Evolutionary conservation across 2,329 filamentous ascomycete genomes (phyloP).

Genomic region (Venturia asperata): DNA sequence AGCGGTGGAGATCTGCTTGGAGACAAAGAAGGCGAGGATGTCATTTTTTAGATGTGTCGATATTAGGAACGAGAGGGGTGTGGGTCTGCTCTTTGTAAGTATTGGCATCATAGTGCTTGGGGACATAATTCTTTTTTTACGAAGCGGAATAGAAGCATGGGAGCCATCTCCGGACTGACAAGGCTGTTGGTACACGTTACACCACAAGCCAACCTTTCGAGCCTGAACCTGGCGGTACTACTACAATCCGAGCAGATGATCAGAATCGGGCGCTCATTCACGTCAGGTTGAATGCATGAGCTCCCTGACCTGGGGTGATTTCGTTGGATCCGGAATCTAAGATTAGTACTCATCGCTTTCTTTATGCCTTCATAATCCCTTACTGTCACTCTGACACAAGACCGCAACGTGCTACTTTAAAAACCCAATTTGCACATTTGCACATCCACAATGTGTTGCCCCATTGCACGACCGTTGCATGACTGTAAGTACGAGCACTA

Average conservation of each 20-base stretch:
- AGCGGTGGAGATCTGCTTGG: slow-evolving; percentile 59
- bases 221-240: background rate
- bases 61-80: background rate
- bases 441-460: background rate
- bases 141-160: background rate
- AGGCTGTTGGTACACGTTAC: background rate
- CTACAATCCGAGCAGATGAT: background rate
- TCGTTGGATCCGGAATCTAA: background rate
- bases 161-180: background rate
- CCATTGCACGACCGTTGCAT: background rate
- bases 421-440: background rate
- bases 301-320: background rate
- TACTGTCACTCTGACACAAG: background rate
- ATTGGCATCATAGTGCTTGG: background rate
- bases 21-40: slow-evolving; percentile 71
- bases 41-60: slow-evolving; percentile 60
- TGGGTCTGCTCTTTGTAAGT: background rate
- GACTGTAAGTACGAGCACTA: background rate
- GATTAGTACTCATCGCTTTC: background rate
- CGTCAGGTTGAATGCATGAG: background rate
- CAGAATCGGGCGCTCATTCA: background rate
- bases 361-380: background rate
- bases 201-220: background rate
- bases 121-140: background rate
- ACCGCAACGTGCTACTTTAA: background rate